phyloP scores from a whole-genome alignment of 2,329 filamentous ascomycete genomes.

The Parascedosporium putredinis region DNA sequence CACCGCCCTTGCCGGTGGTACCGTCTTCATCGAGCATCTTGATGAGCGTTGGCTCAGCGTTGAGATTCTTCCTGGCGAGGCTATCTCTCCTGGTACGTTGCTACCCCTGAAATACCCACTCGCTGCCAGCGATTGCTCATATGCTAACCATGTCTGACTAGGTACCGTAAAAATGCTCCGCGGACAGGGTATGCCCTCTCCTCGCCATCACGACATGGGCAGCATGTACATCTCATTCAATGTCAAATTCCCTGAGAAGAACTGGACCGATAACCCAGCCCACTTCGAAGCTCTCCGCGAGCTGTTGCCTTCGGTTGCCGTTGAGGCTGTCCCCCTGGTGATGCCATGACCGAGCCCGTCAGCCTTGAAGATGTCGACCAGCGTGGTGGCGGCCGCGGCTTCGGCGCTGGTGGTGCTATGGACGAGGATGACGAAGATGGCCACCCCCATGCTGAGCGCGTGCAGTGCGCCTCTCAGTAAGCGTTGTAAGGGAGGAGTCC shows the following conservation, averaged over 20 bases:
- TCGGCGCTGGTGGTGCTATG: slow-evolving; percentile 46
- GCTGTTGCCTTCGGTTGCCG: slow-evolving; percentile 62
- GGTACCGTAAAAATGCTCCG: slow-evolving; percentile 88
- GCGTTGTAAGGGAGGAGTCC: too few relatives aligned
- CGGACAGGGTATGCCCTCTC: slow-evolving; percentile 95
- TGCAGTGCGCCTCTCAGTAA: slow-evolving; percentile 85
- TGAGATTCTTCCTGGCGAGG: slow-evolving; percentile 86
- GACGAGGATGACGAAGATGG: slow-evolving; percentile 67
- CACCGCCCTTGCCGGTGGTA: slow-evolving; percentile 85
- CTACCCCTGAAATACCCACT: too few relatives aligned
- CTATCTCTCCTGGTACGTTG: slow-evolving; percentile 76
- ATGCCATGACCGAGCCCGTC: slow-evolving; percentile 87
- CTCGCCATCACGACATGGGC: slow-evolving; percentile 86
- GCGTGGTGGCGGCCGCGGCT: slow-evolving; percentile 54
- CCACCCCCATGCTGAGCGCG: slow-evolving; percentile 63
- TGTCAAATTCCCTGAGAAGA: slow-evolving; percentile 88
- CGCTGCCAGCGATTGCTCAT: too few relatives aligned
- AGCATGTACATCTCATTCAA: slow-evolving; percentile 97
- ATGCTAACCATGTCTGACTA: slow-evolving; percentile 26
- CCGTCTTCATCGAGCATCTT: slow-evolving; percentile 87
- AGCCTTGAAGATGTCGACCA: slow-evolving; percentile 77
- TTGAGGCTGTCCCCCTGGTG: slow-evolving; percentile 60
- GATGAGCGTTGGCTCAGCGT: slow-evolving; percentile 95
- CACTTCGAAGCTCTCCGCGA: slow-evolving; percentile 72
- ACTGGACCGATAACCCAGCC: slow-evolving; percentile 53